Percentiles rank a stretch among this genome's conserved stretches.
Conservation (phyloP, 2,329 filamentous ascomycete genomes). For the Amauroascus verrucosus region DNA sequence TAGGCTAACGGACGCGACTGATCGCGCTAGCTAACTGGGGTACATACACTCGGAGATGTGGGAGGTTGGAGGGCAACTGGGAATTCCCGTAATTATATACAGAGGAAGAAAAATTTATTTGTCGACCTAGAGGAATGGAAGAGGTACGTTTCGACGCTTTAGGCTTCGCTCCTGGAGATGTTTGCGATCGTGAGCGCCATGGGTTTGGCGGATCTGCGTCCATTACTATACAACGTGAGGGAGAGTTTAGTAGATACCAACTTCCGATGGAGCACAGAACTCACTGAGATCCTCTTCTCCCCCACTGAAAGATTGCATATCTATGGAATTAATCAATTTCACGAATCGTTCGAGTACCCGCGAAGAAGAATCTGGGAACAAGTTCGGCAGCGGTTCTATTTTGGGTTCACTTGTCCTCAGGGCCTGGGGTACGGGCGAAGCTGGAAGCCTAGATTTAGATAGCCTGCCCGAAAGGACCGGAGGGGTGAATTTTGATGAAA, state of each 20-base stretch:
- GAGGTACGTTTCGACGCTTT: conserved; percentile 27
- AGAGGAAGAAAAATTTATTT: conserved; percentile 59
- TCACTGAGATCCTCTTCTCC: conserved; percentile 29
- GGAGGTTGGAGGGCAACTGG: conserved; percentile 56
- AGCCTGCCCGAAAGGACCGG: background rate
- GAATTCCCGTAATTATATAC: conserved; percentile 72
- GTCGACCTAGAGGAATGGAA: conserved; percentile 26
- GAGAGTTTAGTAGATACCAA: background rate
- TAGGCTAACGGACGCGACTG: background rate
- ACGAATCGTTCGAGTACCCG: conserved; percentile 55
- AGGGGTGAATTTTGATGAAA: background rate
- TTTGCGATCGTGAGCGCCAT: background rate
- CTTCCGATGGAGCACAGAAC: background rate
- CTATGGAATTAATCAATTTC: conserved; percentile 60
- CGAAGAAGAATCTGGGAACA: conserved; percentile 38
- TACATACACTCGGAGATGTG: conserved; percentile 46
- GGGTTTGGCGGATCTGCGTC: background rate
- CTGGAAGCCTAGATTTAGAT: background rate
- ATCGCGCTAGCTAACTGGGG: background rate
- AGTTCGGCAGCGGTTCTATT: conserved; percentile 30
- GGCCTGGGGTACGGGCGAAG: background rate
- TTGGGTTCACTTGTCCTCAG: background rate
- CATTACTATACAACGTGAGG: background rate
- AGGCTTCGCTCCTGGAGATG: conserved; percentile 24
- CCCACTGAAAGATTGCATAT: conserved; percentile 49